These are phyloP conservation scores for Phylloporus rhodoxanthus DNA, from an alignment of 768 basidiomycete species.

Conservation along the genomic window DNA sequence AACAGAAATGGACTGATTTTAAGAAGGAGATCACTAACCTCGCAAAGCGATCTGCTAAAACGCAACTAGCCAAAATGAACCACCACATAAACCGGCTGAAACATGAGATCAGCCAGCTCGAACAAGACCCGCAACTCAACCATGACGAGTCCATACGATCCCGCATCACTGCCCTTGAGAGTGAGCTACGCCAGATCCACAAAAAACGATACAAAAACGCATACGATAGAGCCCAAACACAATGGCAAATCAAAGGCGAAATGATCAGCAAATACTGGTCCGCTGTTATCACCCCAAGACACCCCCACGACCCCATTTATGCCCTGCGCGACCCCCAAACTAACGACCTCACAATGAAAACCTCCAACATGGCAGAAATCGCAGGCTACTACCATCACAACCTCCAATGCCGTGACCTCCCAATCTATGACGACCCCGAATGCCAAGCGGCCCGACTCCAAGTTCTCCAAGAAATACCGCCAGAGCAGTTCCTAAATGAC, in stretches of 20 bases:
- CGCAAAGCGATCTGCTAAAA: not conserved
- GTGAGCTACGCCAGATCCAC: not conserved
- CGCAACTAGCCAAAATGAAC: not conserved
- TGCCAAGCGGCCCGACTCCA: not conserved
- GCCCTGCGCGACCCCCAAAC: constrained; percentile 2
- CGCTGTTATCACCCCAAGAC: not conserved
- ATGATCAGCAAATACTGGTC: constrained; percentile 20
- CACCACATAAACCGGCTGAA: not conserved
- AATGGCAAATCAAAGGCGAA: not conserved
- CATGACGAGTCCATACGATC: too few relatives aligned
- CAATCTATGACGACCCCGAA: too few relatives aligned
- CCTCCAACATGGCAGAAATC: constrained; percentile 31
- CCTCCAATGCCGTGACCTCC: constrained; percentile 15
- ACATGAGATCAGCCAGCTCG: not conserved
- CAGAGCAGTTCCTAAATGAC: too few relatives aligned
- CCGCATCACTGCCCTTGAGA: not conserved
- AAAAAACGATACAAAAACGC: not conserved
- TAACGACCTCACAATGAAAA: not conserved
- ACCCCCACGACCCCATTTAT: constrained; percentile 16
- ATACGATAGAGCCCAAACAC: not conserved
- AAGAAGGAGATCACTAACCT: not conserved
- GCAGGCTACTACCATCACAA: constrained; percentile 9
- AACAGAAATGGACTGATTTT: not conserved
- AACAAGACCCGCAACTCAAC: not conserved
- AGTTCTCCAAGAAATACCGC: not conserved